phyloP scores from a whole-genome alignment of 768 basidiomycete species.

The Kondoa subrosea region DNA sequence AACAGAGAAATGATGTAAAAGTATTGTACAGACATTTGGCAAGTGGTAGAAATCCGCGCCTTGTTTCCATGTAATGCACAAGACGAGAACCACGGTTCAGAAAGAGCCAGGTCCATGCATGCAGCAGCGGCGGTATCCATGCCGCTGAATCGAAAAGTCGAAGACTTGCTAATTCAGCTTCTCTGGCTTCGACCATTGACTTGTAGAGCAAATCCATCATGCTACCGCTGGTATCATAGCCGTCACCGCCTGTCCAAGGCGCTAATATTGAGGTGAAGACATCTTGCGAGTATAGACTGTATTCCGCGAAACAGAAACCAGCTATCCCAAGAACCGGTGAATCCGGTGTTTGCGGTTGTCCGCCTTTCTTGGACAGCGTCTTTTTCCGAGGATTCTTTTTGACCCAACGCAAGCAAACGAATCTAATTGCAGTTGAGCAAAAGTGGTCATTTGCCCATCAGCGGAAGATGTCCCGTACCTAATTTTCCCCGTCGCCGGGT shows the following conservation, averaged over 20 bases:
- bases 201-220: neutral
- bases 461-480: neutral
- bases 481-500: no score
- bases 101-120: neutral
- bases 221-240: neutral
- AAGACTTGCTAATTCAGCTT: neutral
- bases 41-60: neutral
- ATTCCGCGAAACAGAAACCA: neutral
- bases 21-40: neutral
- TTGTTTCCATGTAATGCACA: conserved; percentile 8
- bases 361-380: neutral
- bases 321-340: neutral
- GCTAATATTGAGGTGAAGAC: neutral
- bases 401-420: neutral
- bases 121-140: neutral
- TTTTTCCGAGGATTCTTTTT: neutral
- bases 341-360: neutral
- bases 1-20: neutral
- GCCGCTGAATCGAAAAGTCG: neutral
- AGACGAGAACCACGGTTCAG: neutral
- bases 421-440: neutral
- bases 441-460: neutral
- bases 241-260: neutral
- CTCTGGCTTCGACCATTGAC: neutral
- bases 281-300: neutral